Conservation (phyloP, 768 basidiomycete species). For the Boletellus emodensis region DNA sequence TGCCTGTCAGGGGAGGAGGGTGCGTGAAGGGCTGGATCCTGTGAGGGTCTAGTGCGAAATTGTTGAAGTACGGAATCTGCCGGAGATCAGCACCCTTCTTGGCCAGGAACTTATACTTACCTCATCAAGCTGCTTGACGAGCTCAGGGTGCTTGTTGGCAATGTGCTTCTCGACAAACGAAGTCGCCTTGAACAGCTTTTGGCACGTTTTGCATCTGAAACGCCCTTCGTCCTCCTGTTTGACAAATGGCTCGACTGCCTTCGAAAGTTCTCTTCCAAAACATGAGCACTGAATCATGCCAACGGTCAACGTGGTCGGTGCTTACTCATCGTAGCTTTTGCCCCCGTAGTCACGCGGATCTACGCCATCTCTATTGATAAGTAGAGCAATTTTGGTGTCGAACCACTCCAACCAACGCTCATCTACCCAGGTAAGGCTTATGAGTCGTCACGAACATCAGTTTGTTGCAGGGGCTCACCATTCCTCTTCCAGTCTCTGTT, state of each 20-base stretch:
- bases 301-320: slow-evolving; percentile 20
- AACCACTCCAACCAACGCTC: slow-evolving; percentile 88
- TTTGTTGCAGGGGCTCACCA: slow-evolving; percentile 41
- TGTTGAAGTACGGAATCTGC: slow-evolving; percentile 89
- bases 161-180: slow-evolving; percentile 98
- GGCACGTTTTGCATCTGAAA: slow-evolving; percentile 94
- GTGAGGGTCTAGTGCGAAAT: slow-evolving; percentile 94
- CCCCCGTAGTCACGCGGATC: slow-evolving; percentile 89
- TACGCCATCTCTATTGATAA: slow-evolving; percentile 73
- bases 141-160: slow-evolving; percentile 87
- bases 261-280: slow-evolving; percentile 66
- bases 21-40: slow-evolving; percentile 83
- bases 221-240: slow-evolving; percentile 97
- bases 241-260: slow-evolving; percentile 72
- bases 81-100: slow-evolving; percentile 17
- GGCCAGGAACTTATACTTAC: slow-evolving; percentile 42
- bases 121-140: slow-evolving; percentile 79
- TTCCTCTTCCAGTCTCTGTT: slow-evolving; percentile 57
- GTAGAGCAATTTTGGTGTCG: slow-evolving; percentile 78
- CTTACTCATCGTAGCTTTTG: slow-evolving; percentile 85
- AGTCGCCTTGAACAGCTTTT: slow-evolving; percentile 96
- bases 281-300: slow-evolving; percentile 15
- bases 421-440: slow-evolving; percentile 42
- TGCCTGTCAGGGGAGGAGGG: slow-evolving; percentile 65
- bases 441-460: slow-evolving; percentile 10